phyloP scores from a whole-genome alignment of 2,329 filamentous ascomycete genomes.

The Chalaropsis ovoidea region DNA sequence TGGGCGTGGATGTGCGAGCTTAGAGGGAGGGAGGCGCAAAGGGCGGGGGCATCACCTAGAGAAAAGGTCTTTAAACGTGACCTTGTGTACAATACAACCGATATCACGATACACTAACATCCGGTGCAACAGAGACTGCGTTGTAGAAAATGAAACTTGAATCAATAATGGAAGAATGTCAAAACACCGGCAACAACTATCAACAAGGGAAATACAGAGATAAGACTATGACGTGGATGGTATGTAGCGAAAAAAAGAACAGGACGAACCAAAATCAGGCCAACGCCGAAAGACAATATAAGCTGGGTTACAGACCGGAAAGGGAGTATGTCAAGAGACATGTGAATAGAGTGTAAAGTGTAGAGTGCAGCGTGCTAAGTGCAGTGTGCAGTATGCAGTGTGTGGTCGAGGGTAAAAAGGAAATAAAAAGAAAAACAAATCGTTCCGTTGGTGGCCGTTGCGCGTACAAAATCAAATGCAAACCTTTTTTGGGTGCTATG shows the following conservation, averaged over 20 bases:
- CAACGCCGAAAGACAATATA: neutral
- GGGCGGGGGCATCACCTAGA: too few species aligned
- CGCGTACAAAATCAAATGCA: conserved; percentile 15
- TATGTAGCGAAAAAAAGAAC: conserved; percentile 1
- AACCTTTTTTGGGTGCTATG: conserved; percentile 6
- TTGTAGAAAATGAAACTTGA: neutral
- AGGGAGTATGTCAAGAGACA: neutral
- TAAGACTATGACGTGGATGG: conserved; percentile 1
- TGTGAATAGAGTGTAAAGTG: neutral
- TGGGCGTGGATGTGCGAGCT: conserved; percentile 51
- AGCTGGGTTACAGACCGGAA: neutral
- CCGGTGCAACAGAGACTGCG: neutral
- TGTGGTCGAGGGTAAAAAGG: neutral
- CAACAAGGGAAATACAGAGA: conserved; percentile 5
- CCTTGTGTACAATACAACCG: neutral
- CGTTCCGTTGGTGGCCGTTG: conserved; percentile 14
- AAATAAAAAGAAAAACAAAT: conserved; percentile 18
- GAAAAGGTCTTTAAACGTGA: too few species aligned
- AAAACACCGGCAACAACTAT: neutral
- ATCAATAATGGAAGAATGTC: neutral
- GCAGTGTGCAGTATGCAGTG: neutral
- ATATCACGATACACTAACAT: neutral
- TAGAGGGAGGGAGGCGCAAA: neutral
- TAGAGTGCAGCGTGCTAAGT: neutral
- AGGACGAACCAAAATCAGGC: neutral